Evolutionary conservation across 306 rosid genomes (phyloP).

Genomic region (Quercus gilva): DNA sequence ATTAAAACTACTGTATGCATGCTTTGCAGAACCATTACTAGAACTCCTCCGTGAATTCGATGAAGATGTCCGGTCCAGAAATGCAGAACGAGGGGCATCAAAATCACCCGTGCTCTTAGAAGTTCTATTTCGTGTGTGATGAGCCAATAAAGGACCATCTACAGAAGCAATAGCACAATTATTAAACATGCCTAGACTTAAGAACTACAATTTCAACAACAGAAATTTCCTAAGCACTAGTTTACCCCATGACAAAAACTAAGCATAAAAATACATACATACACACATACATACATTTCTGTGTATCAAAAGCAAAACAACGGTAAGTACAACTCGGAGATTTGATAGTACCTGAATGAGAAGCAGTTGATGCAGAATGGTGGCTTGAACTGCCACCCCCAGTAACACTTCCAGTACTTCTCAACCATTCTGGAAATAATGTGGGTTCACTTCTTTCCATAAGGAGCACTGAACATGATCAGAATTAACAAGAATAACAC

Average conservation of each 20-base stretch:
- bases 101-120: constrained; percentile 59
- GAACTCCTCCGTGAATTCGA: constrained; percentile 77
- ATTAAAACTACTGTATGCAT: constrained; percentile 92
- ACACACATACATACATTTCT: neutral
- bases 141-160: constrained; percentile 59
- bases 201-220: neutral
- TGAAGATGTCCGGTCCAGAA: constrained; percentile 77
- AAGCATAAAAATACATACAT: neutral
- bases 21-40: constrained; percentile 84
- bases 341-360: constrained; percentile 58
- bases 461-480: constrained; percentile 88
- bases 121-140: constrained; percentile 61
- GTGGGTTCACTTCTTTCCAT: constrained; percentile 99
- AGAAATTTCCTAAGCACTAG: neutral
- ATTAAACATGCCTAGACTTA: neutral
- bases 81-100: constrained; percentile 74
- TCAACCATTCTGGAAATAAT: constrained; percentile 99
- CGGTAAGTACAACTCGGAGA: neutral
- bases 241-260: neutral
- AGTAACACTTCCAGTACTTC: constrained; percentile 79
- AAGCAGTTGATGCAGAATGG: constrained; percentile 69
- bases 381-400: constrained; percentile 88
- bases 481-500: constrained; percentile 37
- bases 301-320: neutral
- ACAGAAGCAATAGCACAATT: constrained; percentile 15